These are phyloP conservation scores for Pseudozyma flocculosa DNA, from an alignment of 1,284 basidiomycete genomes.

Conservation along the genomic window DNA sequence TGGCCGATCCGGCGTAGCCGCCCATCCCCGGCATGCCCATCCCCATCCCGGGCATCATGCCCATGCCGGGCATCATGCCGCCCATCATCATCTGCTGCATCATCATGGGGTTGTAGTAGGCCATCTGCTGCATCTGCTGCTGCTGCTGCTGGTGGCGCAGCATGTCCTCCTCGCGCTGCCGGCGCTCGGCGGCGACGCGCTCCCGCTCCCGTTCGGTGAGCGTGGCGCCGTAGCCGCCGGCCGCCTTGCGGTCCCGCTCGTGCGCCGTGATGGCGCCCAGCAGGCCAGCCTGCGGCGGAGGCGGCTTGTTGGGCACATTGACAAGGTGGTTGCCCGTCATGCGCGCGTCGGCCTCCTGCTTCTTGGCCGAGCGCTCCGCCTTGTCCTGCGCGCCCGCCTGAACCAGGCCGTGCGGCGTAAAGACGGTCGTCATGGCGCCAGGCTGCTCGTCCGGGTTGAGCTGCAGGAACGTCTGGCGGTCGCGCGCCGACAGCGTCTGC, in stretches of 20 bases:
- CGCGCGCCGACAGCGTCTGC: conserved; percentile 19
- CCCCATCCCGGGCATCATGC: conserved; percentile 60
- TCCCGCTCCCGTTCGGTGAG: conserved; percentile 93
- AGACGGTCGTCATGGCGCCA: conserved; percentile 62
- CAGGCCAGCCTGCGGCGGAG: conserved; percentile 90
- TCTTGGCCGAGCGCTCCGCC: conserved; percentile 88
- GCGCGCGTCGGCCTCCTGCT: conserved; percentile 86
- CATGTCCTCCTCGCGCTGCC: conserved; percentile 86
- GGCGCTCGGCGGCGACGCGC: conserved; percentile 63
- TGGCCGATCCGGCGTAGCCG: conserved; percentile 33
- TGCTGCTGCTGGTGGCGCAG: conserved; percentile 74
- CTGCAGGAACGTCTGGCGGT: conserved; percentile 50
- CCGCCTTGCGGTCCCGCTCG: conserved; percentile 87
- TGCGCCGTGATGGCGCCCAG: conserved; percentile 93
- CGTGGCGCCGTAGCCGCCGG: conserved; percentile 89
- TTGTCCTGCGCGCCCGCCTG: conserved; percentile 93
- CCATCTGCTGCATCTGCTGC: conserved; percentile 66
- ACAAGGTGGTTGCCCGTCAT: conserved; percentile 85
- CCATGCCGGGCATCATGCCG: conserved; percentile 41
- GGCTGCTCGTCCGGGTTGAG: conserved; percentile 51
- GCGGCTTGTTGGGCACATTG: conserved; percentile 90
- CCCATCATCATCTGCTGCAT: conserved; percentile 60
- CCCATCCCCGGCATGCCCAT: conserved; percentile 32
- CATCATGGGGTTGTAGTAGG: conserved; percentile 39
- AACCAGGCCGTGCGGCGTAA: conserved; percentile 88